Evolutionary conservation across 2,329 filamentous ascomycete genomes (phyloP), one percentile per base, ranked within the genome.

Genomic region (Juglanconis oblonga): DNA sequence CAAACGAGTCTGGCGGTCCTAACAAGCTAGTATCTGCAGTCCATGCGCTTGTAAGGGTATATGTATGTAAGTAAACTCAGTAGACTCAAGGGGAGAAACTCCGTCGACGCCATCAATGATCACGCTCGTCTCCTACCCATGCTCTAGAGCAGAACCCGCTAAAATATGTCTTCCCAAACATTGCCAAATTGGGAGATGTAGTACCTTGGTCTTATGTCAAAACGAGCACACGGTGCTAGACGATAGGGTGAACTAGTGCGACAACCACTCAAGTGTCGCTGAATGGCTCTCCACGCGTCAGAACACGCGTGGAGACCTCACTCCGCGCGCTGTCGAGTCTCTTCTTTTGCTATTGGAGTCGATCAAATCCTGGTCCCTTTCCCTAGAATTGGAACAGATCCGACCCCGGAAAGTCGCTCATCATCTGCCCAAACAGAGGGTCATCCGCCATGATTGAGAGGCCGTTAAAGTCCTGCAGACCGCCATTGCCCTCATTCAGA

Each of bases 401-500:
- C 10, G 62, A 53, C 2, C 59, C 59, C 10, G 59, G 59, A 29
- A 62, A 51, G 13, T 59, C 56, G 7, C 40, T 52, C 35, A 51
- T 50, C 40, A 54, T 45, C 49, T 49, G 47, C 14, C 52, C 55
- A 17, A 59, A 50, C 3, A 62, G 42, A n/a, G 59, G 53, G 64
- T 69, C 65, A 66, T 65, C 62, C 7, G 59, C 40, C 51, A 60
- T 51, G 35, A 63, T 35, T 7, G 52, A 53, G 31, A 61, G 53
- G 40, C 51, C 55, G 52, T 38, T 53, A 17, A 61, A 49, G 45
- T 63, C 61, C 54, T 61, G 61, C 36, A 63, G 17, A 14, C 55
- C 51, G 31, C 38, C 68, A 32, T 65, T 66, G 2, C 70, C 69
- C 52, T 68, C 71, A 8, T 66, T 67, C 14, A 76, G 70, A 5